Evolutionary conservation across 1,284 basidiomycete genomes (phyloP), one percentile per base, ranked within the genome.

Genomic region (Ceratobasidium sp.): DNA sequence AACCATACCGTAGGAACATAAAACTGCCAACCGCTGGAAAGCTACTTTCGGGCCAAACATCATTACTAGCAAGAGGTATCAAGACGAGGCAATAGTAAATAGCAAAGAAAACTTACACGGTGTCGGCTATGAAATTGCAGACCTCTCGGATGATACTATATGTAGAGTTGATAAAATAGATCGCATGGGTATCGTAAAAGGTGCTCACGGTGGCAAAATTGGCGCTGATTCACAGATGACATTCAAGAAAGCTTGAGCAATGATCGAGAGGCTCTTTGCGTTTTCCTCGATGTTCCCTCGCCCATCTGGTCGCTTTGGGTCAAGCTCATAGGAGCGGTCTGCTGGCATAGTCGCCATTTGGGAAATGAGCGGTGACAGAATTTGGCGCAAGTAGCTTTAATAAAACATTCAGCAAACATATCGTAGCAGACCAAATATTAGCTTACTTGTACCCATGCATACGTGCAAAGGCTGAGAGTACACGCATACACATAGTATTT

Each of bases 1-100:
- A 29, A 72, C 79, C 85, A 49, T 78, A 91, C 88, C 95, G 88
- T 39, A 97, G 84, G 81, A 97, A 96, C 77, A 97, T 92, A 84
- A 97, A 97, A 6, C 94, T 93, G 27, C 95, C 95, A 27, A 96
- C 88, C 0, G 94, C 93, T 19, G 93, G 89, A 80, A 92, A 94
- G 79, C 93, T 92, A 2, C 92, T 88, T 74, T 94, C 91, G 0
- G 93, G 93, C 89, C 92, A 96, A 2, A 90, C 85, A 69, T 88
- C 87, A 74, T 84, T 83, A 3, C 89, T 90, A 46, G n/a, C 41
- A 14, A 56, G 37, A 24, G 16, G 34, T 48, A 16, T n/a, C 62
- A 72, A 41, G 5, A 11, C 37, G 29, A 53, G 74, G 31, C 49
- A 8, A 66, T 74, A 49, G 66, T 46, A 46, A 65, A 37, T 11